These are phyloP conservation scores for Ogataea pilisensis DNA, from an alignment of 805 yeast species.

Conservation along the genomic window DNA sequence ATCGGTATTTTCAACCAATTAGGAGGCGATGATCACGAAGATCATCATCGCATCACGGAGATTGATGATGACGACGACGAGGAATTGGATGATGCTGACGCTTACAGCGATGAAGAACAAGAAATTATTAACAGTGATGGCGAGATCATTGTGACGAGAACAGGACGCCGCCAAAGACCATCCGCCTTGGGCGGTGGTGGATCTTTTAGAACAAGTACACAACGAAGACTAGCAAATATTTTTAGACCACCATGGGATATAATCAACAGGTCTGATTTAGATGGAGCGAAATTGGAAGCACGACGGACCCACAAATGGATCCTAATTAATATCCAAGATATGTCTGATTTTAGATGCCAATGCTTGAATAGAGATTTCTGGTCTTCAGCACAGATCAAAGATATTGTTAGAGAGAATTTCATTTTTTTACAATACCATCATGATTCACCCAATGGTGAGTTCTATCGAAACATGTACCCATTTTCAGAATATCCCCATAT, in stretches of 20 bases:
- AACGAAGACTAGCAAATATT: constrained; percentile 69
- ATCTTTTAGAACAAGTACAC: constrained; percentile 38
- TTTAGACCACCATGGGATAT: constrained; percentile 95
- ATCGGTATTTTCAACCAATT: constrained; percentile 60
- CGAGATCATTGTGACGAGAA: constrained; percentile 34
- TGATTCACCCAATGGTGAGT: constrained; percentile 71
- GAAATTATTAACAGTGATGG: constrained; percentile 28
- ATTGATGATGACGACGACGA: constrained; percentile 37
- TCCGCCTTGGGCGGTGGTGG: constrained; percentile 28
- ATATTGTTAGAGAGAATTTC: constrained; percentile 60
- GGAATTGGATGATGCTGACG: constrained; percentile 34
- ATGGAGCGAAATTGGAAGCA: constrained; percentile 68
- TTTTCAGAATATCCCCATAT: constrained; percentile 77
- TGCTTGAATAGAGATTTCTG: constrained; percentile 90
- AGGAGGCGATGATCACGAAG: constrained; percentile 26
- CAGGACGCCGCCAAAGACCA: constrained; percentile 19
- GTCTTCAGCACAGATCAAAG: constrained; percentile 67
- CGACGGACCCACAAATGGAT: constrained; percentile 71
- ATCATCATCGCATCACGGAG: constrained; percentile 34
- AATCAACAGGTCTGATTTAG: constrained; percentile 64
- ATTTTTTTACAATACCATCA: constrained; percentile 81
- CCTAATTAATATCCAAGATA: constrained; percentile 82
- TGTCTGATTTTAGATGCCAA: constrained; percentile 82
- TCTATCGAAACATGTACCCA: constrained; percentile 70
- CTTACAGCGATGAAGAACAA: constrained; percentile 36